These are phyloP conservation scores for Flagelloscypha sp. DNA, from an alignment of 768 basidiomycete species.

Conservation along the genomic window DNA sequence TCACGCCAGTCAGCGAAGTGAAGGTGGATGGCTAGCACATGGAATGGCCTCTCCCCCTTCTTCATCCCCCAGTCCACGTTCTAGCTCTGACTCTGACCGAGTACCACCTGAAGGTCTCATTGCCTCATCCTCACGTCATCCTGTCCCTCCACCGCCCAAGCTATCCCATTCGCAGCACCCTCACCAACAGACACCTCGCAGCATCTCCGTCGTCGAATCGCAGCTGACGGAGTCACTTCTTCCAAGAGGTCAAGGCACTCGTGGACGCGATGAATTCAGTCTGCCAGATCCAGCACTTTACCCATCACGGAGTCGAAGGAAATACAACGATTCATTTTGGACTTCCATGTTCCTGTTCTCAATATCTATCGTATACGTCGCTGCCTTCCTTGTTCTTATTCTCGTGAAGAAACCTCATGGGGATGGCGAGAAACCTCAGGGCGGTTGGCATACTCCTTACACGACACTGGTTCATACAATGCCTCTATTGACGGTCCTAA, in stretches of 20 bases:
- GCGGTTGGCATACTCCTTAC: constrained; percentile 45
- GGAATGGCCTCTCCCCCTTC: constrained; percentile 58
- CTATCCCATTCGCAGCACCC: constrained; percentile 26
- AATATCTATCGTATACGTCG: constrained; percentile 52
- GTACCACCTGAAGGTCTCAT: constrained; percentile 20
- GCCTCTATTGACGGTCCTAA: constrained; percentile 66
- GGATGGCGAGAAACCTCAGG: constrained; percentile 12
- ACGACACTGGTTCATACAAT: constrained; percentile 70
- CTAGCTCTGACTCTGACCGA: constrained; percentile 22
- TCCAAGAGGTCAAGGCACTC: constrained; percentile 58
- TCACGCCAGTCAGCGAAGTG: constrained; percentile 27
- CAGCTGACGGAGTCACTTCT: constrained; percentile 73
- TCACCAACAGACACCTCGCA: constrained; percentile 30
- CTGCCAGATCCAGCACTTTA: constrained; percentile 69
- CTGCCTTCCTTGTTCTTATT: constrained; percentile 59
- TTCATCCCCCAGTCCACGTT: constrained; percentile 29
- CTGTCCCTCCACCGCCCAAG: constrained; percentile 36
- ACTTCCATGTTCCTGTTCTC: constrained; percentile 58
- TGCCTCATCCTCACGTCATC: constrained; percentile 34
- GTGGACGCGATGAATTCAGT: constrained; percentile 64
- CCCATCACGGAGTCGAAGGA: constrained; percentile 54
- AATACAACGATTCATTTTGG: constrained; percentile 69
- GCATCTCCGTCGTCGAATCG: constrained; percentile 41
- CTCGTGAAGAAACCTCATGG: constrained; percentile 35
- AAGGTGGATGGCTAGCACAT: constrained; percentile 65